Percentiles rank a stretch among this genome's conserved stretches.
Conservation (phyloP, 2,329 filamentous ascomycete species). For the Tolypocladium inflatum region DNA sequence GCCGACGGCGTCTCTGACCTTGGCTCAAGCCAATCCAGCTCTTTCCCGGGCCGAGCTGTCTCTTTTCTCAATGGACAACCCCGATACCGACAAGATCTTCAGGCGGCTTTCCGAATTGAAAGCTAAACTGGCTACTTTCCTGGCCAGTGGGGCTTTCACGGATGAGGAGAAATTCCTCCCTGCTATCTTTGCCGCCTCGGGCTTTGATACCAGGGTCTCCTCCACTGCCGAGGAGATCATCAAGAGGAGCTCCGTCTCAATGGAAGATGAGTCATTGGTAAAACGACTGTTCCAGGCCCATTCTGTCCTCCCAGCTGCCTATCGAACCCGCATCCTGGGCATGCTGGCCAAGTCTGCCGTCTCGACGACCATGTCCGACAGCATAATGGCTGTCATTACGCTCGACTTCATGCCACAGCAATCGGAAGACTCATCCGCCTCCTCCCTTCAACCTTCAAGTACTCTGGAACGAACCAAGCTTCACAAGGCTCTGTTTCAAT, state of each 20-base stretch:
- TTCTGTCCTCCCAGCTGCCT: constrained; percentile 57
- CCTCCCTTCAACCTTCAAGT: constrained; percentile 27
- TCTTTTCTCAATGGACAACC: constrained; percentile 22
- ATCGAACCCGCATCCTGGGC: constrained; percentile 68
- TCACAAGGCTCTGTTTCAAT: constrained; percentile 73
- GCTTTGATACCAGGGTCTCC: constrained; percentile 70
- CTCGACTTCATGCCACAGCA: constrained; percentile 43
- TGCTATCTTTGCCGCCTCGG: constrained; percentile 73
- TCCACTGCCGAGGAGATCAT: constrained; percentile 83
- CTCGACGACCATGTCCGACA: constrained; percentile 59
- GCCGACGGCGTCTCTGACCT: constrained; percentile 19
- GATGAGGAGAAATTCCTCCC: constrained; percentile 78
- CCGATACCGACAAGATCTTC: constrained; percentile 53
- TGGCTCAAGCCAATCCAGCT: constrained; percentile 22
- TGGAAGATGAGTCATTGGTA: constrained; percentile 60
- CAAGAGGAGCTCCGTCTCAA: constrained; percentile 65
- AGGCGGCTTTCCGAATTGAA: constrained; percentile 33
- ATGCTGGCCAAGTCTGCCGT: constrained; percentile 68
- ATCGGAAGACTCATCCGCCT: background rate
- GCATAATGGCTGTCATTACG: constrained; percentile 62
- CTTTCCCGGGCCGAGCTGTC: constrained; percentile 18
- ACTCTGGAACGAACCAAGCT: constrained; percentile 72
- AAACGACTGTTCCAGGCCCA: constrained; percentile 64
- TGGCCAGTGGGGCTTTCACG: constrained; percentile 78
- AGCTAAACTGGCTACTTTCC: constrained; percentile 54